phyloP scores from a whole-genome alignment of 805 yeast genomes.

The Wickerhamiella occidentalis region DNA sequence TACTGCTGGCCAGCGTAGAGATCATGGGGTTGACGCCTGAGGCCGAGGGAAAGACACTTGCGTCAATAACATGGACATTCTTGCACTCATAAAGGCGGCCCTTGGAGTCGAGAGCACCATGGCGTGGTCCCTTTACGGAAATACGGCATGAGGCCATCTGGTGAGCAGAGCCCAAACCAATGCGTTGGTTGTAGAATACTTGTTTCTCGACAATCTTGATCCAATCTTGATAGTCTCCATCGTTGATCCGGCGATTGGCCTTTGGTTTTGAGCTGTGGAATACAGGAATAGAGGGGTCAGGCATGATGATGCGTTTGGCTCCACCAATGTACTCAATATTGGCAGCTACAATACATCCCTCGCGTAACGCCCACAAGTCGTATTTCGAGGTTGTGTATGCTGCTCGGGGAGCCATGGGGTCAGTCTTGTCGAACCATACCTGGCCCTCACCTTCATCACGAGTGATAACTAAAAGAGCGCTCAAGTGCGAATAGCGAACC shows the following conservation, averaged over 20 bases:
- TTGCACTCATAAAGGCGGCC: slow-evolving; percentile 39
- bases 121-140: slow-evolving; percentile 30
- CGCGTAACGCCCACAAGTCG: slow-evolving; percentile 33
- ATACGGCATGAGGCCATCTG: slow-evolving; percentile 44
- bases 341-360: slow-evolving; percentile 32
- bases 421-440: slow-evolving; percentile 28
- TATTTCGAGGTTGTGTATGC: slow-evolving; percentile 33
- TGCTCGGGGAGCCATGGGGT: slow-evolving; percentile 27
- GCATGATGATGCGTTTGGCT: slow-evolving; percentile 32
- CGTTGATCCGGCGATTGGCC: slow-evolving; percentile 31
- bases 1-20: slow-evolving; percentile 36
- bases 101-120: slow-evolving; percentile 35
- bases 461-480: slow-evolving; percentile 35
- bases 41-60: slow-evolving; percentile 41
- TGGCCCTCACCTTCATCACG: slow-evolving; percentile 37
- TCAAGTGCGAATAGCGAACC: slow-evolving; percentile 30
- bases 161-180: slow-evolving; percentile 38
- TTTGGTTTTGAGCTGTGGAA: slow-evolving; percentile 29
- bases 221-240: slow-evolving; percentile 33
- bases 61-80: slow-evolving; percentile 40
- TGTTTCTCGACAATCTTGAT: slow-evolving; percentile 18
- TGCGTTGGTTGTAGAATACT: slow-evolving; percentile 23
- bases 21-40: slow-evolving; percentile 47
- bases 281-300: slow-evolving; percentile 28
- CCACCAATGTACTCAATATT: slow-evolving; percentile 40